Evolutionary conservation across 2,329 filamentous ascomycete genomes (phyloP).

Genomic region (Colletotrichum ledebouriae): DNA sequence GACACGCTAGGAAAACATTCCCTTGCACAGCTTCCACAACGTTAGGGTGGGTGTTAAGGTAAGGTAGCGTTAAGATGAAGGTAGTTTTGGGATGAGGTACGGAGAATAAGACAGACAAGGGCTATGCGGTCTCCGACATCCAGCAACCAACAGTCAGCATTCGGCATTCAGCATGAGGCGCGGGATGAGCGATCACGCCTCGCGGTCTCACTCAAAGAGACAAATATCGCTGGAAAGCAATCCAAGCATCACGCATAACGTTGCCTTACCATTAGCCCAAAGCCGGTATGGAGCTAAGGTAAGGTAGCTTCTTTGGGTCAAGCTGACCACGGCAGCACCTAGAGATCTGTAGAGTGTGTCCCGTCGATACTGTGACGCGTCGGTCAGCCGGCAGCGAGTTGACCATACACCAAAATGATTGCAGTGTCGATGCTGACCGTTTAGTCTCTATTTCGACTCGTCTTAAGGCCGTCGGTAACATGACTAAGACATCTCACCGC

Average conservation of each 20-base stretch:
- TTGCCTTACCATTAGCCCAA: conserved; percentile 5
- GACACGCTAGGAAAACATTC: conserved; percentile 23
- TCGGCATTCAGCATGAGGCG: conserved; percentile 12
- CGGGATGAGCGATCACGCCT: background rate
- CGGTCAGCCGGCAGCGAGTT: conserved; percentile 23
- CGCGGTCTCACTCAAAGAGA: background rate
- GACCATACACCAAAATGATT: background rate
- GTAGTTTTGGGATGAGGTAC: conserved; percentile 11
- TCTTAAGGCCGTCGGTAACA: conserved; percentile 18
- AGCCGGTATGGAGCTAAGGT: conserved; percentile 10
- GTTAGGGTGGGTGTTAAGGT: background rate
- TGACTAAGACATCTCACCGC: conserved; percentile 36
- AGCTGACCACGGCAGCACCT: conserved; percentile 30
- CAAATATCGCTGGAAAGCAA: conserved; percentile 3
- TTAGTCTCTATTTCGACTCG: conserved; percentile 4
- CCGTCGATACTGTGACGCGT: background rate
- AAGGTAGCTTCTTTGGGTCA: conserved; percentile 3
- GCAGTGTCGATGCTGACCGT: conserved; percentile 1
- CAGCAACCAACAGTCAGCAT: too few species aligned
- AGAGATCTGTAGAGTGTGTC: background rate
- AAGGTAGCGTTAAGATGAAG: conserved; percentile 5
- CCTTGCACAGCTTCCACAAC: conserved; percentile 6
- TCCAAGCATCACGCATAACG: background rate
- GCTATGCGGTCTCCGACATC: background rate
- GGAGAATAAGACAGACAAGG: background rate